phyloP scores from a whole-genome alignment of 2,329 filamentous ascomycete species.

The Cercospora beticola region DNA sequence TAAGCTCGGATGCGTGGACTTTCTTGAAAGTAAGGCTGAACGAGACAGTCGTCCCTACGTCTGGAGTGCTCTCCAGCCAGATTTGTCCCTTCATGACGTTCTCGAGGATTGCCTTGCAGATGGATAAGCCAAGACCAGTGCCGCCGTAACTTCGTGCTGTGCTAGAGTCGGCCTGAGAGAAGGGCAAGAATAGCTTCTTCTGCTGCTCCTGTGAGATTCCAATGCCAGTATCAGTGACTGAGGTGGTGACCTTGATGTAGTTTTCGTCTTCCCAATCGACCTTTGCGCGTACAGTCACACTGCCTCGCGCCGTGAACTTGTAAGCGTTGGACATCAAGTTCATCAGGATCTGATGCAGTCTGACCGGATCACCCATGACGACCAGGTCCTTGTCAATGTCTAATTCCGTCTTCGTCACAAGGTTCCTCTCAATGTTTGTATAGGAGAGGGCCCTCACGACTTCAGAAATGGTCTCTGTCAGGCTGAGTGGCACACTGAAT shows the following conservation, averaged over 20 bases:
- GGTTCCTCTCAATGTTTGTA: constrained; percentile 60
- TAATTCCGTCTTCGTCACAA: constrained; percentile 58
- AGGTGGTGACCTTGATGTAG: constrained; percentile 74
- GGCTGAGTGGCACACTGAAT: constrained; percentile 55
- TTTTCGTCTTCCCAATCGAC: constrained; percentile 70
- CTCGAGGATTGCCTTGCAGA: constrained; percentile 92
- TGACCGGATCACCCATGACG: constrained; percentile 53
- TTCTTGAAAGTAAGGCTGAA: constrained; percentile 88
- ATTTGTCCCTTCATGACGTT: constrained; percentile 88
- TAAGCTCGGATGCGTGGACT: constrained; percentile 56
- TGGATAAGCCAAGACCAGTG: constrained; percentile 85
- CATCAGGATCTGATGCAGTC: constrained; percentile 58
- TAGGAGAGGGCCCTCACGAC: constrained; percentile 64
- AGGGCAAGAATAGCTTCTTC: constrained; percentile 84
- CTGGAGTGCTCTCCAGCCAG: constrained; percentile 73
- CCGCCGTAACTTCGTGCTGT: constrained; percentile 89
- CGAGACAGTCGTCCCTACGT: constrained; percentile 67
- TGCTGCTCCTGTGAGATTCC: constrained; percentile 81
- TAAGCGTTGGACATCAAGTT: constrained; percentile 91
- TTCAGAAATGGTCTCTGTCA: constrained; percentile 61
- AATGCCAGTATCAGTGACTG: constrained; percentile 86
- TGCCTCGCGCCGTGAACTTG: constrained; percentile 87
- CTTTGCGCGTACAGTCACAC: constrained; percentile 77
- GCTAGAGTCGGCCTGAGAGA: constrained; percentile 87
- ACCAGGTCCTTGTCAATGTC: constrained; percentile 57